phyloP scores from a whole-genome alignment of 140 eudicot species.

The Flaveria floridana region DNA sequence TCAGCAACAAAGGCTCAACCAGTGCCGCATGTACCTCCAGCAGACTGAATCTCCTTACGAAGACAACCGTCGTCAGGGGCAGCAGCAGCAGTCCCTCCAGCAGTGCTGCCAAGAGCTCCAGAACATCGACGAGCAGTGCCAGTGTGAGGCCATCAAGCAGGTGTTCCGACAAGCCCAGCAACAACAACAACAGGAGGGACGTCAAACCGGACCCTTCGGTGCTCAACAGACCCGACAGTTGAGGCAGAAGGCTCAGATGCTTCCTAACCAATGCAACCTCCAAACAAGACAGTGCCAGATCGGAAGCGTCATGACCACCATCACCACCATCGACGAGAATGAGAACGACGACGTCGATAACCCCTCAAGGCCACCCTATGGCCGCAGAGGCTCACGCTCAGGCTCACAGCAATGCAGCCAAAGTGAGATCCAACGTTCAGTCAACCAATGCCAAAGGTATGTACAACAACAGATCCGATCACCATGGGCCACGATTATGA shows the following conservation, averaged over 20 bases:
- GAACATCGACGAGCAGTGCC: conserved; percentile 22
- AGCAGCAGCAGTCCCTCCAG: not conserved
- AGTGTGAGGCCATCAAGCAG: conserved; percentile 25
- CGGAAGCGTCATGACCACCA: too few relatives aligned
- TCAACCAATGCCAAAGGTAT: too few relatives aligned
- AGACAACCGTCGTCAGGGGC: not conserved
- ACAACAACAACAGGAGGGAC: conserved; percentile 4
- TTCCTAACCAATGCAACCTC: not conserved
- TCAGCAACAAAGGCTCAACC: conserved; percentile 1
- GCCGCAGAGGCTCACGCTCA: too few relatives aligned
- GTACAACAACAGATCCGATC: too few relatives aligned
- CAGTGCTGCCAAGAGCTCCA: conserved; percentile 32
- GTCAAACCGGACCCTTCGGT: not conserved
- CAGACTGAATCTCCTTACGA: not conserved
- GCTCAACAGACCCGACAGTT: conserved; percentile 1
- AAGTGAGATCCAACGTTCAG: too few relatives aligned
- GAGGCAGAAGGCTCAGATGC: conserved; percentile 26
- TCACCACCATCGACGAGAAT: too few relatives aligned
- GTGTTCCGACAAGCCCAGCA: conserved; percentile 4
- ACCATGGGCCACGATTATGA: too few relatives aligned
- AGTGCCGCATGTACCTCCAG: conserved; percentile 26
- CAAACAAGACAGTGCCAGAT: too few relatives aligned
- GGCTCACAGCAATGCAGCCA: too few relatives aligned
- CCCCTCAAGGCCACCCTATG: too few relatives aligned
- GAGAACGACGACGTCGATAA: too few relatives aligned